These are phyloP conservation scores for Racocetra persica DNA, from an alignment of 371 early-diverging fungal species.

Conservation along the genomic window DNA sequence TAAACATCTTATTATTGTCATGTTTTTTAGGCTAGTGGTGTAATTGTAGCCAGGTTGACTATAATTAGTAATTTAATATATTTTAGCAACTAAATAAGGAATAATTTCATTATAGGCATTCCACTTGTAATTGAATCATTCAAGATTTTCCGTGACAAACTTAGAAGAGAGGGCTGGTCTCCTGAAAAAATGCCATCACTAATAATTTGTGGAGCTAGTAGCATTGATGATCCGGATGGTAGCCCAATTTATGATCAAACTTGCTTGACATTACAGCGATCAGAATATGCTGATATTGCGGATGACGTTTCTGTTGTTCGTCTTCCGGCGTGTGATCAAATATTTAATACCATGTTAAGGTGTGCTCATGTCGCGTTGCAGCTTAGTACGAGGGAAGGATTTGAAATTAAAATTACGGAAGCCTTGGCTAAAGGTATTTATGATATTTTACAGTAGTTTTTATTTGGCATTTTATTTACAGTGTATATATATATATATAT, in stretches of 20 bases:
- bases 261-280: constrained; percentile 53
- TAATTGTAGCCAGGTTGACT: no score
- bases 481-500: constrained; percentile 43
- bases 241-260: constrained; percentile 73
- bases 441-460: constrained; percentile 38
- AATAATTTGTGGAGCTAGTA: constrained; percentile 84
- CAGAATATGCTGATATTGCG: constrained; percentile 58
- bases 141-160: constrained; percentile 63
- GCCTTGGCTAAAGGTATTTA: constrained; percentile 69
- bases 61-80: no score
- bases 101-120: constrained; percentile 56
- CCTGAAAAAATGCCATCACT: constrained; percentile 47
- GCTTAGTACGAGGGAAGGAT: constrained; percentile 86
- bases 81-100: no score
- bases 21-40: no score
- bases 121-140: constrained; percentile 82
- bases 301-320: constrained; percentile 70
- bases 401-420: constrained; percentile 93
- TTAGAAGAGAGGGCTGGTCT: constrained; percentile 49
- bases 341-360: constrained; percentile 76
- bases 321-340: constrained; percentile 82
- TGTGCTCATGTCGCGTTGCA: constrained; percentile 78
- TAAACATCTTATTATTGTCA: no score
- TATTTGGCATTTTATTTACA: background rate
- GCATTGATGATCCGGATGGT: constrained; percentile 91